Evolutionary conservation across 2,329 filamentous ascomycete genomes (phyloP).

Genomic region (Sclerotinia borealis): DNA sequence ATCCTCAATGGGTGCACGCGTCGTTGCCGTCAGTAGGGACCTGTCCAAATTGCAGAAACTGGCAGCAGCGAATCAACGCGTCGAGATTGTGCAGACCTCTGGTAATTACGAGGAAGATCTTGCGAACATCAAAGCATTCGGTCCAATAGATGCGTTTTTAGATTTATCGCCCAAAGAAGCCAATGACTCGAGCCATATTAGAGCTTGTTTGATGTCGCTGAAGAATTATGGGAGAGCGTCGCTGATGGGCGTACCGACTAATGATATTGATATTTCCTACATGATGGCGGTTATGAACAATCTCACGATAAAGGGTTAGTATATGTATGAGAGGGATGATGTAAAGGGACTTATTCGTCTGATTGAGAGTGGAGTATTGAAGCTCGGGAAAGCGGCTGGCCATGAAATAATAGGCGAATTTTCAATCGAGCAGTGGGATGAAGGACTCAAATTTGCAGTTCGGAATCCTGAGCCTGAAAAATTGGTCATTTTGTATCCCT

Average conservation of each 20-base stretch:
- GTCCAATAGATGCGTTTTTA: constrained; percentile 37
- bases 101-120: constrained; percentile 33
- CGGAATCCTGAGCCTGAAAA: constrained; percentile 23
- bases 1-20: constrained; percentile 42
- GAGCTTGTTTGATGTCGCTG: constrained; percentile 31
- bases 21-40: constrained; percentile 45
- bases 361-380: constrained; percentile 31
- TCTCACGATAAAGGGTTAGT: constrained; percentile 37
- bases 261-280: constrained; percentile 31
- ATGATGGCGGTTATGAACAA: constrained; percentile 31
- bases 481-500: not conserved
- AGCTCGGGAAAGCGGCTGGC: constrained; percentile 9
- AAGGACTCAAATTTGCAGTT: constrained; percentile 12
- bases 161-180: constrained; percentile 42
- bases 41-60: constrained; percentile 33
- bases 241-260: constrained; percentile 31
- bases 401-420: constrained; percentile 7
- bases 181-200: constrained; percentile 36
- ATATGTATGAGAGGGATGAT: constrained; percentile 42
- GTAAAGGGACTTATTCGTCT: constrained; percentile 38
- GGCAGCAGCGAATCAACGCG: constrained; percentile 25
- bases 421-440: constrained; percentile 15
- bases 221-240: constrained; percentile 31
- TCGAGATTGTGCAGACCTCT: constrained; percentile 39
- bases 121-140: constrained; percentile 23